Base-by-base conservation (phyloP, 2,329 filamentous ascomycete genomes). In the Xylaria sp. region DNA sequence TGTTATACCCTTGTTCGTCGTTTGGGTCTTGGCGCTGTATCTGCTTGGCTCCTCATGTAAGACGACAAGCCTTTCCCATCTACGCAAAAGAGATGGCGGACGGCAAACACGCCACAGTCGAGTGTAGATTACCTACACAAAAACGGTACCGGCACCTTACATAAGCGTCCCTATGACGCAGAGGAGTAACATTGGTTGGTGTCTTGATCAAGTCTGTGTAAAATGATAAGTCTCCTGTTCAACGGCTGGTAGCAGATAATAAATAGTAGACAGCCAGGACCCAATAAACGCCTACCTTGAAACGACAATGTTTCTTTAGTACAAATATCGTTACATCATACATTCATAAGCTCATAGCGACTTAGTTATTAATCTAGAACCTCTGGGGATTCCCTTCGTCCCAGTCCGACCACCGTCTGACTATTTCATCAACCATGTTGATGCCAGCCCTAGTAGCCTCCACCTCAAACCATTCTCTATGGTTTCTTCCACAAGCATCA, bases 391-490 rank as follows among this genome's bases (percentile, higher is more conserved):
- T 66, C 39, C 71, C 79, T 78, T 92, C 91, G 61, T 91, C 92
- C 93, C 94, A 98, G 11, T 87, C 87, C 9, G 94, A 89, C 96
- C 96, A 99, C 71, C 93, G 82, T 75, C 90, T 87, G 45, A 97
- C 89, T 66, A 94, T 88, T 71, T 92, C 83, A 69, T 88, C 82
- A 82, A 88, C 83, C 81, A 86, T 84, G 67, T 85, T 87, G 2
- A 98, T 85, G 0, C 90, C 92, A 31, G 90, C 85, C 70, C 89
- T 86, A 25, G 83, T 90, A 0, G 92, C 92, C 68, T 92, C 89
- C 0, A 97, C 89, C 80, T 96, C 92, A 77, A 99, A 99, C 95
- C 95, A 99, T 81, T 99, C 96, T 59, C 90, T 84, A 79, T 99
- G 96, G 73, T 93, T 90, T 75, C 89, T 90, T 1, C 94, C 94